phyloP scores from a whole-genome alignment of 1,284 basidiomycete genomes.

The Sphagnurus paluster region DNA sequence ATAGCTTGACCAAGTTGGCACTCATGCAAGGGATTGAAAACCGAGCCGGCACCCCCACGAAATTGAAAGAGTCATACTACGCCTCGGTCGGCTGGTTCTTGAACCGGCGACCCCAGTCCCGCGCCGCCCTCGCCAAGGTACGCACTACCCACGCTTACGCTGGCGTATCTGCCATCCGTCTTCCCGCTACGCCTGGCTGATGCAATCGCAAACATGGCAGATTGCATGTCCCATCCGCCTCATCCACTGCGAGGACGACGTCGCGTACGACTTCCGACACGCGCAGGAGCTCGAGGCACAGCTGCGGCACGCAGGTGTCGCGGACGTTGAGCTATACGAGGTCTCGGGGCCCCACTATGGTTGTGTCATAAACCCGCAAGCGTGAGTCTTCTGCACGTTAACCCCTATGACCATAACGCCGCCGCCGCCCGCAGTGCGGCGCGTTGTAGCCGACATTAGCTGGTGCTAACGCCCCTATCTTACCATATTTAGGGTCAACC shows the following conservation, averaged over 20 bases:
- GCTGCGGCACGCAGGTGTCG: slow-evolving; percentile 22
- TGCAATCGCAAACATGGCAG: slow-evolving; percentile 11
- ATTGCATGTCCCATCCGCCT: slow-evolving; percentile 31
- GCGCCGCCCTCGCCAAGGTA: slow-evolving; percentile 28
- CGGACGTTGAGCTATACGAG: slow-evolving; percentile 21
- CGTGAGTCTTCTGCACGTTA: slow-evolving; percentile 18
- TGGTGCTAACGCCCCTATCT: not conserved
- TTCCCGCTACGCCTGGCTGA: not conserved
- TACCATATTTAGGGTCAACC: slow-evolving; percentile 22
- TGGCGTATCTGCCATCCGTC: not conserved
- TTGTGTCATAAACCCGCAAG: slow-evolving; percentile 26
- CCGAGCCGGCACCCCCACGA: slow-evolving; percentile 28
- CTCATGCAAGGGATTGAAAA: slow-evolving; percentile 26
- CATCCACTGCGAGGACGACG: slow-evolving; percentile 32
- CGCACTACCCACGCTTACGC: not conserved
- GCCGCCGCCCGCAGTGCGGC: not conserved
- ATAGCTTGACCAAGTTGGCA: slow-evolving; percentile 26
- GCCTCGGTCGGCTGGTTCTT: slow-evolving; percentile 35
- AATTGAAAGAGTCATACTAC: slow-evolving; percentile 27
- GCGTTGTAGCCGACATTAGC: not conserved
- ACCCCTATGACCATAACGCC: not conserved
- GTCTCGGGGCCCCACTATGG: slow-evolving; percentile 33
- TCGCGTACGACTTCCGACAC: slow-evolving; percentile 29
- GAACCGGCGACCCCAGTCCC: slow-evolving; percentile 29
- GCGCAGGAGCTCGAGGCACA: slow-evolving; percentile 22